Conservation (phyloP, 495 filamentous ascomycete genomes). For the Podospora pseudopauciseta region DNA sequence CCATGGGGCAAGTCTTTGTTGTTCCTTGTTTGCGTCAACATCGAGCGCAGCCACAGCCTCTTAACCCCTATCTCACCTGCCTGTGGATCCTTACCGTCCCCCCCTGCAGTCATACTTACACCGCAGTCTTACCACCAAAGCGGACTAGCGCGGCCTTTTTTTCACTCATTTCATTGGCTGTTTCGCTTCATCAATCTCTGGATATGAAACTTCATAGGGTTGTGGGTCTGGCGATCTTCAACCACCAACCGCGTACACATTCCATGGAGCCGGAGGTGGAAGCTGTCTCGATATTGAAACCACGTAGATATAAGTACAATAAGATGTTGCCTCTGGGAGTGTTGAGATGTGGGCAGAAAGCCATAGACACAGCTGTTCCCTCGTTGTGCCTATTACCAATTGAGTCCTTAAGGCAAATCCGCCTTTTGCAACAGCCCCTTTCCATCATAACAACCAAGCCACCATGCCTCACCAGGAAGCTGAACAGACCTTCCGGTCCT, state of each 20-base stretch:
- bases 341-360: background rate
- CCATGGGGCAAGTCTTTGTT: background rate
- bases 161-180: background rate
- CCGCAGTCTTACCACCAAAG: background rate
- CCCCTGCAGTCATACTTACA: background rate
- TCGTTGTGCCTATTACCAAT: background rate
- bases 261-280: background rate
- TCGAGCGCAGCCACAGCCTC: background rate
- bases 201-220: background rate
- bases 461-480: background rate
- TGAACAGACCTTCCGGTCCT: slow-evolving; percentile 20
- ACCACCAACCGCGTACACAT: background rate
- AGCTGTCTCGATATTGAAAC: background rate
- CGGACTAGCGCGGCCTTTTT: background rate
- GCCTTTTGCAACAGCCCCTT: no score
- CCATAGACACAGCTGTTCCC: background rate
- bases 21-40: background rate
- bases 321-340: background rate
- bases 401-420: background rate
- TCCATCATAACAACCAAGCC: background rate
- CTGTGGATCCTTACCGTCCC: background rate
- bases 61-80: background rate
- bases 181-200: background rate
- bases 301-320: background rate
- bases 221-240: background rate